Conservation (phyloP, 352 stramenopile genomes). For the Globisporangium yorkense region DNA sequence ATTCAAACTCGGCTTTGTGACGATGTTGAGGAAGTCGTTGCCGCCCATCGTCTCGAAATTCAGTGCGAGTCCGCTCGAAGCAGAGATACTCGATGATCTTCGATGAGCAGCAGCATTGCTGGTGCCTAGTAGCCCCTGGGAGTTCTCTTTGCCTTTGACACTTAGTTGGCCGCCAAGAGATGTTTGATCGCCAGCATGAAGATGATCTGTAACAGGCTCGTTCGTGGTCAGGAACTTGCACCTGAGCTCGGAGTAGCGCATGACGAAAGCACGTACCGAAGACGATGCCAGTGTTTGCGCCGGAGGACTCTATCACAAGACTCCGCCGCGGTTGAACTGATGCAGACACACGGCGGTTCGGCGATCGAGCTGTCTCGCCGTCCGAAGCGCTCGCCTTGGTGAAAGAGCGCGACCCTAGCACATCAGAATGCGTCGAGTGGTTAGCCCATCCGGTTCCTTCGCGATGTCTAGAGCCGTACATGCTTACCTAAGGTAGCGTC, state of each 20-base stretch:
- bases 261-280: slow-evolving; percentile 2
- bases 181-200: neutral
- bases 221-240: neutral
- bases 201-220: neutral
- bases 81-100: neutral
- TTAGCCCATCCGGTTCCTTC: neutral
- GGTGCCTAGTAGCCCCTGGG: neutral
- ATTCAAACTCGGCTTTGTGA: slow-evolving; percentile 10
- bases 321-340: neutral
- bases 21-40: slow-evolving; percentile 24
- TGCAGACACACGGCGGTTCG: slow-evolving; percentile 1
- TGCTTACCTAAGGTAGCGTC: neutral
- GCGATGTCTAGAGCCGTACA: neutral
- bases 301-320: neutral
- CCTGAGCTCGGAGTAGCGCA: neutral
- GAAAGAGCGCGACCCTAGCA: neutral
- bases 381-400: neutral
- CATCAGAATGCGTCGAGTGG: neutral
- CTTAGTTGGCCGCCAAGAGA: neutral
- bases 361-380: neutral
- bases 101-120: neutral
- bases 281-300: neutral
- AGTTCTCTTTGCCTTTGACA: neutral
- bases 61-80: slow-evolving; percentile 19
- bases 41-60: slow-evolving; percentile 21